phyloP scores from a whole-genome alignment of 495 filamentous ascomycete species.

The Glonium stellatum region DNA sequence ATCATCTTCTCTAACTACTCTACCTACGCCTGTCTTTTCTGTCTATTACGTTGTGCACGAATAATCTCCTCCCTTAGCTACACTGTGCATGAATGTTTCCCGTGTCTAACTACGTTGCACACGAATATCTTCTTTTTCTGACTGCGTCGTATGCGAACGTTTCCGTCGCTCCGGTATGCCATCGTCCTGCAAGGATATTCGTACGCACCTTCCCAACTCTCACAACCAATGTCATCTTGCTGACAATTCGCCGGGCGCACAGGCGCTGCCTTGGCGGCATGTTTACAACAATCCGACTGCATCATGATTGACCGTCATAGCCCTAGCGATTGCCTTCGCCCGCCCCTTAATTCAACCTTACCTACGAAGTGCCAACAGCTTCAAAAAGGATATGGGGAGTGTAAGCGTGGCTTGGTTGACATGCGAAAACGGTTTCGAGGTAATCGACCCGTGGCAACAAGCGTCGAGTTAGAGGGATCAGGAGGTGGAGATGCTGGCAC shows the following conservation, averaged over 20 bases:
- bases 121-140: too few relatives aligned
- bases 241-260: not conserved
- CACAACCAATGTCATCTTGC: not conserved
- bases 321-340: conserved; percentile 78
- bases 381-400: conserved; percentile 84
- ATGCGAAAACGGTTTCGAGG: conserved; percentile 98
- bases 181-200: conserved; percentile 90
- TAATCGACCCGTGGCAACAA: conserved; percentile 74
- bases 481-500: conserved; percentile 38
- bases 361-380: conserved; percentile 88
- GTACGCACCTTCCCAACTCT: conserved; percentile 46
- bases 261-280: conserved; percentile 88
- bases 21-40: too few relatives aligned
- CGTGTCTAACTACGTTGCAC: not conserved
- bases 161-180: too few relatives aligned
- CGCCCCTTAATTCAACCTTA: conserved; percentile 67
- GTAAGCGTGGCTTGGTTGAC: conserved; percentile 92
- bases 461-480: conserved; percentile 53
- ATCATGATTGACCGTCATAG: conserved; percentile 83
- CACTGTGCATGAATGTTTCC: too few relatives aligned
- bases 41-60: too few relatives aligned
- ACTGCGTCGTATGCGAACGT: too few relatives aligned
- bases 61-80: too few relatives aligned
- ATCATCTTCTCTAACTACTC: too few relatives aligned
- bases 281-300: conserved; percentile 91